These are phyloP conservation scores for Lipomyces lipofer DNA, from an alignment of 805 yeast genomes.

Conservation along the genomic window DNA sequence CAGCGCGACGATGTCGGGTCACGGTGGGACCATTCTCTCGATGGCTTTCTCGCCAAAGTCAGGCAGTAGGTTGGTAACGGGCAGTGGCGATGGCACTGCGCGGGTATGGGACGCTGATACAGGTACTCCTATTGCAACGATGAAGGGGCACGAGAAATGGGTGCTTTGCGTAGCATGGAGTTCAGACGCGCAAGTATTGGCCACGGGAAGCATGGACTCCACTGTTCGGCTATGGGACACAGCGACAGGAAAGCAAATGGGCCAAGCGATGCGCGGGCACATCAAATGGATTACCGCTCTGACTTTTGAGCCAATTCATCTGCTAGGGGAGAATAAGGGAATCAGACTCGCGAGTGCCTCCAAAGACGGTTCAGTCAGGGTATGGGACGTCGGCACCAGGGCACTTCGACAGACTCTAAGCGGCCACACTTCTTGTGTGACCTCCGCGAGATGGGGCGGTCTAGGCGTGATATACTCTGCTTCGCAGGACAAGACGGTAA, in stretches of 20 bases:
- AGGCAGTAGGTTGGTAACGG: slow-evolving; percentile 67
- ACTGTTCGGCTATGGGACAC: slow-evolving; percentile 88
- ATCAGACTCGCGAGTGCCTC: slow-evolving; percentile 78
- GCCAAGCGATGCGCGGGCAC: slow-evolving; percentile 78
- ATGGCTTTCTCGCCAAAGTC: slow-evolving; percentile 86
- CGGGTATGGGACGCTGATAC: slow-evolving; percentile 97
- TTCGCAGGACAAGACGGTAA: slow-evolving; percentile 92
- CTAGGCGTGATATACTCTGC: slow-evolving; percentile 78
- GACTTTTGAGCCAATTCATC: slow-evolving; percentile 92
- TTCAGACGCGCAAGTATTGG: slow-evolving; percentile 86
- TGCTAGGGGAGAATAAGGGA: slow-evolving; percentile 66
- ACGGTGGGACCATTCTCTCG: slow-evolving; percentile 88
- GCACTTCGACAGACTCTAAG: slow-evolving; percentile 67
- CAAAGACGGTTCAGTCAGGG: slow-evolving; percentile 83
- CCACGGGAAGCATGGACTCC: slow-evolving; percentile 95
- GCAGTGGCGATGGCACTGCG: slow-evolving; percentile 95
- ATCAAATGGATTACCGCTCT: slow-evolving; percentile 85
- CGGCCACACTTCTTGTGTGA: slow-evolving; percentile 86
- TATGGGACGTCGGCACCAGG: slow-evolving; percentile 83
- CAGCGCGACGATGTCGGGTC: slow-evolving; percentile 91
- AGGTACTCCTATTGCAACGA: slow-evolving; percentile 80
- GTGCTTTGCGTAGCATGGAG: slow-evolving; percentile 89
- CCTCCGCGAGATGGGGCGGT: slow-evolving; percentile 98
- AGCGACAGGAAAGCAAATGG: slow-evolving; percentile 67
- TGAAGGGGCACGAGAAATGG: slow-evolving; percentile 89